Evolutionary conservation across 768 basidiomycete genomes (phyloP).

Genomic region (Dendrothele bispora): DNA sequence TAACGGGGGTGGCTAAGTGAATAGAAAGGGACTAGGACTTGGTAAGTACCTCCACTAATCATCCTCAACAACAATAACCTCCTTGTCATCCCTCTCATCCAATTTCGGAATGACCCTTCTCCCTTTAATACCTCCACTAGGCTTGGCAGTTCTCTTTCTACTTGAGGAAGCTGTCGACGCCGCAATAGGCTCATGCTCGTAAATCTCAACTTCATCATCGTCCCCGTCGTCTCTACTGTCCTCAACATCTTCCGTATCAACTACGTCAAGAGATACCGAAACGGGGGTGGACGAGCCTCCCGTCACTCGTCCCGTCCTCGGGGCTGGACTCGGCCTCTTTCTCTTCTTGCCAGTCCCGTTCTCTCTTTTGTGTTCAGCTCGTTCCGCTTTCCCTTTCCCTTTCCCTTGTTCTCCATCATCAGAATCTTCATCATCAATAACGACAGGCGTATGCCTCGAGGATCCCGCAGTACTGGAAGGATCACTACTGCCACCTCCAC

Average conservation of each 20-base stretch:
- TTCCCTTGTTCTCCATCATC: neutral
- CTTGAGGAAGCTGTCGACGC: neutral
- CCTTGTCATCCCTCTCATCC: neutral
- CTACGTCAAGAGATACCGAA: no score
- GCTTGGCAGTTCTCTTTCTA: neutral
- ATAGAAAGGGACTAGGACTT: no score
- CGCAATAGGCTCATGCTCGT: no score
- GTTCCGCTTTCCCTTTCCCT: neutral
- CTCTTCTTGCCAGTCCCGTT: no score
- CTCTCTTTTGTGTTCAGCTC: neutral
- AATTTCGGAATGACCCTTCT: neutral
- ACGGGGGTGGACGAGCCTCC: no score
- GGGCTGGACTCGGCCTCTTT: no score
- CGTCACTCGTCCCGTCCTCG: no score
- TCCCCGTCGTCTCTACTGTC: neutral
- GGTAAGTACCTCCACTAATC: neutral
- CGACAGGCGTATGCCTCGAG: neutral
- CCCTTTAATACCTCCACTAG: neutral
- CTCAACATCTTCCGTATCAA: neutral
- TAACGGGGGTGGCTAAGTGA: no score
- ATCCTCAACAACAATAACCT: neutral
- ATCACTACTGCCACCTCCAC: conserved; percentile 10
- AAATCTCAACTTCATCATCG: conserved; percentile 1
- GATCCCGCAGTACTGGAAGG: neutral
- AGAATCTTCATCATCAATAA: neutral